Percentiles rank a stretch among this genome's conserved stretches.
phyloP scores from a whole-genome alignment of 2,329 filamentous ascomycete species.

The Phialophora verrucosa region DNA sequence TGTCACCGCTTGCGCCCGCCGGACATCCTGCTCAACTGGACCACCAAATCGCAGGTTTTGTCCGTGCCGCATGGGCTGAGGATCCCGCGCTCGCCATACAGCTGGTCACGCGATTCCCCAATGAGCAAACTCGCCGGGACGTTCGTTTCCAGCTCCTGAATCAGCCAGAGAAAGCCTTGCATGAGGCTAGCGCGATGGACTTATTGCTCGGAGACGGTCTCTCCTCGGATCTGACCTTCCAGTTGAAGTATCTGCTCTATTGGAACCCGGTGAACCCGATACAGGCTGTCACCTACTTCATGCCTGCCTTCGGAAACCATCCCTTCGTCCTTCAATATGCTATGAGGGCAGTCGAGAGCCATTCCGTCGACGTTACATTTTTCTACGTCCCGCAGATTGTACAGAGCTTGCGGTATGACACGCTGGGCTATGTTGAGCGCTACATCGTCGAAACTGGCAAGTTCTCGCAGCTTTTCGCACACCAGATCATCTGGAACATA shows the following conservation, averaged over 20 bases:
- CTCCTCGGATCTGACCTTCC: conserved; percentile 78
- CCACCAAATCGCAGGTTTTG: conserved; percentile 62
- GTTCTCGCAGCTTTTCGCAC: conserved; percentile 96
- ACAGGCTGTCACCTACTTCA: conserved; percentile 89
- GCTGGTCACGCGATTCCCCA: conserved; percentile 78
- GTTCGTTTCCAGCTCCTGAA: conserved; percentile 80
- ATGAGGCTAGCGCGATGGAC: conserved; percentile 80
- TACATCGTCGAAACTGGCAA: conserved; percentile 97
- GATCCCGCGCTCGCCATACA: conserved; percentile 87
- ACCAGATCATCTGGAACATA: conserved; percentile 99
- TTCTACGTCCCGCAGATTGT: conserved; percentile 99
- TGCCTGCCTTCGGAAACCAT: conserved; percentile 88
- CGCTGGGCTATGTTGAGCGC: conserved; percentile 89
- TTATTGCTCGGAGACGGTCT: conserved; percentile 78
- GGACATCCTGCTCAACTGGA: conserved; percentile 25
- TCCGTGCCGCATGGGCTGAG: conserved; percentile 86
- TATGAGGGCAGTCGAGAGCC: conserved; percentile 90
- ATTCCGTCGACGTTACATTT: conserved; percentile 96
- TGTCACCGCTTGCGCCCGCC: conserved; percentile 73
- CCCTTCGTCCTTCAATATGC: conserved; percentile 95
- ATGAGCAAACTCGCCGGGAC: conserved; percentile 72
- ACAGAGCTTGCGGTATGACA: conserved; percentile 90
- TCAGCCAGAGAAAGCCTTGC: conserved; percentile 80
- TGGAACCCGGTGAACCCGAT: conserved; percentile 94
- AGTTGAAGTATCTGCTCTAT: conserved; percentile 91